Base-by-base conservation (phyloP, 129 eudicot genomes). In the Tagetes erecta region DNA sequence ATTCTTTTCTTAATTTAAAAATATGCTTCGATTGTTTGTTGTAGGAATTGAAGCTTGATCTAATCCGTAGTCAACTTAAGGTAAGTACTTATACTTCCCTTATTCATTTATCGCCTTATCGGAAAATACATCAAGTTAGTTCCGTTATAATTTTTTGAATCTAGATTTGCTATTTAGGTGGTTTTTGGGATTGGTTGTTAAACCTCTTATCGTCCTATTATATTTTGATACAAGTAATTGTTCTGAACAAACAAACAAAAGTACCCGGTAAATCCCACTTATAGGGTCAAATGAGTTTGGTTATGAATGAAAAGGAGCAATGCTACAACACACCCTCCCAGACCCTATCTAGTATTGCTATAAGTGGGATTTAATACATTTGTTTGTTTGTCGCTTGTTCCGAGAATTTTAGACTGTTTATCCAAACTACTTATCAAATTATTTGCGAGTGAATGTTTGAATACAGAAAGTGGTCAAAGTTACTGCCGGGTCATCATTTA, bases 21-120 rank as follows among this genome's bases (percentile, higher is more conserved):
- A 5, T 34, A 49, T 71, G 62, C 72, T 76, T 51, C 46, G 69
- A 39, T 66, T 71, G 38, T 81, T 66, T 65, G 45, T 80, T 84
- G 20, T 44, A 94, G 99, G 99, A 86, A 77, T 67, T 70, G 71
- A 94, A 94, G 77, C 88, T 91, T 78, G 96, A 87, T 13, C 85
- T 86, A 60, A 77, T 87, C 55, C 93, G 96, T 49, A 77, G 76
- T 74, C 97, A 88, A 79, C 84, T 94, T 71, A 97, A 86, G 92
- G 99, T 91, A 81, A 68, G 37, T 39, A 36, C 1, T 67, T 34
- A 46, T 10, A 31, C 78, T 67, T 52, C 4, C 41, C 46, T 75
- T 36, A 44, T 66, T 37, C 53, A 45, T 12, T 69, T 69, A 11
- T 40, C 41, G 0, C 34, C 27, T 20, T 20, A 20, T 20, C 27